These are phyloP conservation scores for Trichosporon faecale DNA, from an alignment of 1,284 basidiomycete species.

Conservation along the genomic window DNA sequence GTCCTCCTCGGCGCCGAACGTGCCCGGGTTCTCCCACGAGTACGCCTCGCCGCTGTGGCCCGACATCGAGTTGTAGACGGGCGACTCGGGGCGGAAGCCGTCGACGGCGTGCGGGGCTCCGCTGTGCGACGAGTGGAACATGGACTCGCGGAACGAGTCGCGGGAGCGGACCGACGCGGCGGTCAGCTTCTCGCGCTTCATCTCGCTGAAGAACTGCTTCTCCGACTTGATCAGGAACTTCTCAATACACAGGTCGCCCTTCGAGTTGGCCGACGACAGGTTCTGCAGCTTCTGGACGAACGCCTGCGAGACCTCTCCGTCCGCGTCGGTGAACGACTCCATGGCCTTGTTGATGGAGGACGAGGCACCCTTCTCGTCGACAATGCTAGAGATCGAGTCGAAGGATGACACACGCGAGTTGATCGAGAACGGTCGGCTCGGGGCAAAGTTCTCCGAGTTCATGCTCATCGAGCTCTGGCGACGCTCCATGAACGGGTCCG, in stretches of 20 bases:
- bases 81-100: slow-evolving; percentile 65
- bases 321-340: slow-evolving; percentile 86
- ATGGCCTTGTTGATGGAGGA: slow-evolving; percentile 90
- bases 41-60: slow-evolving; percentile 35
- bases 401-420: slow-evolving; percentile 76
- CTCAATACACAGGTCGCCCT: slow-evolving; percentile 84
- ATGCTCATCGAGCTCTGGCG: slow-evolving; percentile 38
- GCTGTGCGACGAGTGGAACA: slow-evolving; percentile 19
- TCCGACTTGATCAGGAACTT: slow-evolving; percentile 84
- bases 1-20: slow-evolving; percentile 55
- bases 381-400: slow-evolving; percentile 81
- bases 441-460: slow-evolving; percentile 49
- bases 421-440: slow-evolving; percentile 69
- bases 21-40: slow-evolving; percentile 30
- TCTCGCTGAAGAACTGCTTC: slow-evolving; percentile 84
- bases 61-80: slow-evolving; percentile 44
- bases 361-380: slow-evolving; percentile 82
- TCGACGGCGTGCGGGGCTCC: slow-evolving; percentile 60
- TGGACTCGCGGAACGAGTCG: slow-evolving; percentile 59
- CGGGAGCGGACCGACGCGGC: slow-evolving; percentile 59
- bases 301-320: slow-evolving; percentile 81
- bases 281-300: slow-evolving; percentile 80
- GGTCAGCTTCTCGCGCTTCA: slow-evolving; percentile 70
- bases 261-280: slow-evolving; percentile 79
- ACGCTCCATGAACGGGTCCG: slow-evolving; percentile 73